Evolutionary conservation across 257 asterid genomes (phyloP), one percentile per base, ranked within the genome.

Genomic region (Solanum medicagineum): DNA sequence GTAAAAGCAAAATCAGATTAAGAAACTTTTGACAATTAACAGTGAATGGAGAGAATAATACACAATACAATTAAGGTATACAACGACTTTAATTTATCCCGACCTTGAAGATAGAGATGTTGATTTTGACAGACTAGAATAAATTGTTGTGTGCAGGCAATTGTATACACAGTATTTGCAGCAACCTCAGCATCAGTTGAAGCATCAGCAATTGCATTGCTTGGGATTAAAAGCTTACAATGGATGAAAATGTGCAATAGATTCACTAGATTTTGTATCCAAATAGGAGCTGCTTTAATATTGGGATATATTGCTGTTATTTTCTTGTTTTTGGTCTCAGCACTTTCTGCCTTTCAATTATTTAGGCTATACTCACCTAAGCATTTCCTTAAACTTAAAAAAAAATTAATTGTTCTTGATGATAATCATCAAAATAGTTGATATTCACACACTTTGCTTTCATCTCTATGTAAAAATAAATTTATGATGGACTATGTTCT

Each of bases 191-290:
- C 97, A 32, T 97, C 97, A 24, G 4, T 74, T 3, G 92, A 88
- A 63, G 97, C 88, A 19, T 90, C 94, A 56, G 14, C 59, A 32
- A 8, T 94, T 3, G 99, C 97, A 49, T 49, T 95, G 9, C 90
- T 87, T n/a, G 98, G 98, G 6, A 92, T 87, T 51, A 66, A 74
- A 45, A 87, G 90, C 32, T 87, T 95, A 44, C 92, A 92, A 32
- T 94, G 97, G 99, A 91, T 90, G 95, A 92, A 95, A 71, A 4
- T 91, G 4, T 95, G 99, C 91, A 84, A 94, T 59, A 88, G 63
- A 63, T 95, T 80, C 54, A 90, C 85, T 7, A 91, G 92, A 82
- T 95, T 94, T 55, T 95, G 99, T 91, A 0, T 49, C 85, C 98
- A 95, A 85, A 89, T 92, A 2, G 98, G 93, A 0, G 94, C 88